Evolutionary conservation across 1,139 yeast species (phyloP).

Genomic region (Sugiyamaella pinicola): DNA sequence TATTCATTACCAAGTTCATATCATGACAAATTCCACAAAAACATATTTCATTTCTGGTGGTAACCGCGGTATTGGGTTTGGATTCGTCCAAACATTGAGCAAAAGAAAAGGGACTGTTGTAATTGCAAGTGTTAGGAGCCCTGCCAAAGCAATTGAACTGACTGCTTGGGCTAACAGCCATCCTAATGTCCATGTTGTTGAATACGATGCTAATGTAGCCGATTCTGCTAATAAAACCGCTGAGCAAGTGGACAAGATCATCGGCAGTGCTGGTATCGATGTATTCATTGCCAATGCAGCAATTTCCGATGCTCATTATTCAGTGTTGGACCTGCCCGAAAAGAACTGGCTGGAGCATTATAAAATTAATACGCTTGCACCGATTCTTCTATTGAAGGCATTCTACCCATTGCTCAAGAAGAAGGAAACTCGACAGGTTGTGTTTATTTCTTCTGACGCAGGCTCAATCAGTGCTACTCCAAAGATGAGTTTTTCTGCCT

Average conservation of each 20-base stretch:
- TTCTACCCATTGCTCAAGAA: slow-evolving; percentile 34
- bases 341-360: slow-evolving; percentile 34
- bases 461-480: slow-evolving; percentile 35
- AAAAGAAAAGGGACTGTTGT: slow-evolving; percentile 14
- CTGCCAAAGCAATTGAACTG: slow-evolving; percentile 18
- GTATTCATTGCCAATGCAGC: slow-evolving; percentile 24
- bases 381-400: slow-evolving; percentile 40
- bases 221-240: slow-evolving; percentile 20
- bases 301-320: slow-evolving; percentile 19
- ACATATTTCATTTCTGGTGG: slow-evolving; percentile 24
- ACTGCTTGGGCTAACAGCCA: slow-evolving; percentile 14
- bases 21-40: slow-evolving; percentile 1
- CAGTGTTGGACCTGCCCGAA: slow-evolving; percentile 22
- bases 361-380: slow-evolving; percentile 42
- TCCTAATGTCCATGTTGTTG: slow-evolving; percentile 20
- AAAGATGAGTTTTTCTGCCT: slow-evolving; percentile 34
- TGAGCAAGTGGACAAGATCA: slow-evolving; percentile 16
- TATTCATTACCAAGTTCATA: background rate
- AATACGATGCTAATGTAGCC: slow-evolving; percentile 18
- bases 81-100: slow-evolving; percentile 17
- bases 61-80: slow-evolving; percentile 25
- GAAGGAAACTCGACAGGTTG: slow-evolving; percentile 30
- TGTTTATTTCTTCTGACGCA: slow-evolving; percentile 35
- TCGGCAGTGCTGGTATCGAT: slow-evolving; percentile 22
- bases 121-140: slow-evolving; percentile 18